These are phyloP conservation scores for Guyanaporus albipodus DNA, from an alignment of 768 basidiomycete species.

Conservation along the genomic window DNA sequence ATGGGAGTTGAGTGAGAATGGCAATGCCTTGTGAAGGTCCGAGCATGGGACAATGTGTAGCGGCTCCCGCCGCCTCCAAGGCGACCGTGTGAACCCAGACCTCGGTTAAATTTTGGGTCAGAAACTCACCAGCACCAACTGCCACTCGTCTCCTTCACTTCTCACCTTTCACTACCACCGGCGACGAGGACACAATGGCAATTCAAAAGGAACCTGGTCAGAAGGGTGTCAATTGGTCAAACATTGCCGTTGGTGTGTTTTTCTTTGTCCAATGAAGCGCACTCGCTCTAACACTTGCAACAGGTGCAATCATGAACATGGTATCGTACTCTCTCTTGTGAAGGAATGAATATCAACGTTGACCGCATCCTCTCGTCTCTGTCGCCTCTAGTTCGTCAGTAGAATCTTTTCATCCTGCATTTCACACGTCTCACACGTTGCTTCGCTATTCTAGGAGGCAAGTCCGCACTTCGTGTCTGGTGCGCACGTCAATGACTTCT, in stretches of 20 bases:
- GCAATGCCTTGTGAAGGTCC: no score
- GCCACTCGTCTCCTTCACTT: slow-evolving; percentile 4
- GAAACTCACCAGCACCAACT: not conserved
- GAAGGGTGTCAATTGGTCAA: slow-evolving; percentile 91
- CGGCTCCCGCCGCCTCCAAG: no score
- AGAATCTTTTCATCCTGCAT: slow-evolving; percentile 1
- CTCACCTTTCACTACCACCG: slow-evolving; percentile 12
- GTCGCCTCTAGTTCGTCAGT: slow-evolving; percentile 43
- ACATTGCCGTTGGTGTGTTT: slow-evolving; percentile 86
- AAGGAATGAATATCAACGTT: slow-evolving; percentile 6
- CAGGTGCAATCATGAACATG: slow-evolving; percentile 99
- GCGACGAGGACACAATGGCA: slow-evolving; percentile 52
- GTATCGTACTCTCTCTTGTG: slow-evolving; percentile 48
- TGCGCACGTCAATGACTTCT: slow-evolving; percentile 1
- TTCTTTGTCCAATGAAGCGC: slow-evolving; percentile 13
- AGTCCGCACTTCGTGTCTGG: slow-evolving; percentile 31
- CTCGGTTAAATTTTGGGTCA: no score
- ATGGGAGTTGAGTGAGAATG: no score
- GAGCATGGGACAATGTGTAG: no score
- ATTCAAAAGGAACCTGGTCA: slow-evolving; percentile 84
- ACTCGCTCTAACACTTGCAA: slow-evolving; percentile 17
- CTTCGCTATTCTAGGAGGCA: slow-evolving; percentile 56
- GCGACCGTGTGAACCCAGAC: no score
- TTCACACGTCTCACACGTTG: slow-evolving; percentile 12
- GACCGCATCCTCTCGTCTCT: not conserved